Base-by-base conservation (phyloP, 148 eudicot species). In the Camellia lanceoleosa region DNA sequence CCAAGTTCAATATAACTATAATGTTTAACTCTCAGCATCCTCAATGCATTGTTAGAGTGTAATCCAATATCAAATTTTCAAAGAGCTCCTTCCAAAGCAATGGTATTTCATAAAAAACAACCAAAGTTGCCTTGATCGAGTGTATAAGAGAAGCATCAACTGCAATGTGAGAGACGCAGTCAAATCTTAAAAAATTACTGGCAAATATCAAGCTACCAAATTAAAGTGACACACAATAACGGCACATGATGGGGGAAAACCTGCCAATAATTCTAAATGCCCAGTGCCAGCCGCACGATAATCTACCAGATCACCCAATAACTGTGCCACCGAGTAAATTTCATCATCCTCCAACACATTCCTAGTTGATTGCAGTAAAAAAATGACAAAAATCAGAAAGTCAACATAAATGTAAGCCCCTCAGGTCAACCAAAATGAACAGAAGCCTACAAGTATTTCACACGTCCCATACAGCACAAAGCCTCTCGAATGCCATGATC, bases 401-500 rank as follows among this genome's bases (percentile, higher is more conserved):
- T 30, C 11, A 65, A 52, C 47, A 66, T 44, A 61, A 56, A 64
- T 5, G 3, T 16, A 60, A 49, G 38, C 44, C 67, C 71, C 11
- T 62, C 19, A 69, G 78, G 54, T 46, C 49, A 71, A 80, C 66
- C 43, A 78, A 74, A 58, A 43, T 49, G 60, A 55, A 81, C 23
- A 62, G 82, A 79, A 80, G 69, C 94, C 52, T 89, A 91, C 97
- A 91, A 75, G 94, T 93, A 93, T 87, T 87, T 91, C 76, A 81
- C 83, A 60, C 93, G 97, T 69, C 97, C 97, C 83, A 93, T 79
- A 85, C 97, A 93, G 85, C 97, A 93, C 78, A 93, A 85, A 84
- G 92, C 97, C 86, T 93, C 97, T 78, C 92, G 93, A 84, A 93
- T 89, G 65, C 97, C 89, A 69, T 93, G 90, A 86, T 93, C 94